Percentiles rank a stretch among this genome's conserved stretches.
phyloP scores from a whole-genome alignment of 140 eudicot genomes.

The Erigeron philadelphicus region DNA sequence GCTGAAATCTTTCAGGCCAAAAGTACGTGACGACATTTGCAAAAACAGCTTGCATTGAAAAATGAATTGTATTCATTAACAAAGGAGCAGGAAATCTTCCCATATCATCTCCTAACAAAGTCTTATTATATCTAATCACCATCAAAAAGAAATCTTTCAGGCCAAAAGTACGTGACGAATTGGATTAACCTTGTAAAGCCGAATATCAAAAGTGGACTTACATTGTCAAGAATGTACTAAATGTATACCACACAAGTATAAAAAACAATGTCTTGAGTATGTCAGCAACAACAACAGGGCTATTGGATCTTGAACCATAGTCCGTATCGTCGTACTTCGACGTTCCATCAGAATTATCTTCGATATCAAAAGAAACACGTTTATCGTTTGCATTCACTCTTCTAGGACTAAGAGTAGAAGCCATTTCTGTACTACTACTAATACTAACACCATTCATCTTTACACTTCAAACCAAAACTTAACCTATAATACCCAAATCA shows the following conservation, averaged over 20 bases:
- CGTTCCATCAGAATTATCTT: constrained; percentile 28
- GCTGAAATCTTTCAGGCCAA: constrained; percentile 64
- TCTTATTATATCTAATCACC: constrained; percentile 72
- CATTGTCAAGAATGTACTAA: constrained; percentile 83
- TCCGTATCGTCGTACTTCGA: constrained; percentile 18
- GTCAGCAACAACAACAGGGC: constrained; percentile 46
- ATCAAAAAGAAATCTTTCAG: too few relatives aligned
- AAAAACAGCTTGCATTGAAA: constrained; percentile 87
- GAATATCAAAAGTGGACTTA: constrained; percentile 40
- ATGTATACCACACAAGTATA: constrained; percentile 83
- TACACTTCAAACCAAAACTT: constrained; percentile 18
- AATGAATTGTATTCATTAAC: constrained; percentile 89
- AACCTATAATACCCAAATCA: constrained; percentile 1
- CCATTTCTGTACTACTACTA: constrained; percentile 31
- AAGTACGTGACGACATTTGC: constrained; percentile 67
- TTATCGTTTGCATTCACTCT: constrained; percentile 30
- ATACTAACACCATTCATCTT: constrained; percentile 45
- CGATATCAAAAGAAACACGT: constrained; percentile 55
- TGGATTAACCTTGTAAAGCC: constrained; percentile 4
- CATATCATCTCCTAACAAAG: constrained; percentile 71
- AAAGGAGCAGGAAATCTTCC: constrained; percentile 97
- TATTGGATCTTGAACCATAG: constrained; percentile 28
- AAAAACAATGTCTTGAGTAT: constrained; percentile 72
- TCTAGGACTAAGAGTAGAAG: constrained; percentile 31
- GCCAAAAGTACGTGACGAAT: too few relatives aligned